A percentile compares a stretch with the other conserved stretches of the same genome.
These are phyloP conservation scores for Starmerella asiatica DNA, from an alignment of 805 yeast genomes.

Conservation along the genomic window DNA sequence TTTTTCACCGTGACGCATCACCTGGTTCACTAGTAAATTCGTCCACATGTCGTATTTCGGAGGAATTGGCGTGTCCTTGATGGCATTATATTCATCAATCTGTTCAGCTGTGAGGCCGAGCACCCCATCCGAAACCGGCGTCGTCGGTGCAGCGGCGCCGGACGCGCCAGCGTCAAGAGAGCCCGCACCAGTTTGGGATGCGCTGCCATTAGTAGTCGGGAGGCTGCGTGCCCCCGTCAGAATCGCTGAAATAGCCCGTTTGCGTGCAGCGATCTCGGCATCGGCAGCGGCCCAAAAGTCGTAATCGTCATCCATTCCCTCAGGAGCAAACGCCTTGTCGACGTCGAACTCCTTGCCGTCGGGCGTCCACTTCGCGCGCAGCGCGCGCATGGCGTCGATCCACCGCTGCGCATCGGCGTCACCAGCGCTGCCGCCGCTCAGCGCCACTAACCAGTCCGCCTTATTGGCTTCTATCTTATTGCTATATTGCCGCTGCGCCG, in stretches of 20 bases:
- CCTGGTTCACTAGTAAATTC: slow-evolving; percentile 65
- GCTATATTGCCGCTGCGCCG: not conserved
- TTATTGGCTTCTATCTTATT: not conserved
- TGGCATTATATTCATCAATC: slow-evolving; percentile 38
- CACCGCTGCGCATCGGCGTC: slow-evolving; percentile 27
- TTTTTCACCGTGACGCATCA: slow-evolving; percentile 88
- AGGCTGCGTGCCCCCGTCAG: not conserved
- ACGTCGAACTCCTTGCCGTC: slow-evolving; percentile 29
- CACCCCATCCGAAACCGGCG: slow-evolving; percentile 7
- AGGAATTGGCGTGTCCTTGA: slow-evolving; percentile 46
- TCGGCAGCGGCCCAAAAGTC: slow-evolving; percentile 21
- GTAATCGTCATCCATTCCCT: slow-evolving; percentile 27
- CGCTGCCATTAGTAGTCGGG: too few species aligned
- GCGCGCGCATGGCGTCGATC: slow-evolving; percentile 32
- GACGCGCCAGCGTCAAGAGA: too few species aligned
- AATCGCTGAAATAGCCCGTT: not conserved
- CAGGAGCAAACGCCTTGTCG: slow-evolving; percentile 32
- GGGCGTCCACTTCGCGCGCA: slow-evolving; percentile 30
- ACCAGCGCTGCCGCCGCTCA: slow-evolving; percentile 1
- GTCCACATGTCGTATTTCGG: slow-evolving; percentile 52
- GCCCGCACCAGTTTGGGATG: slow-evolving; percentile 1
- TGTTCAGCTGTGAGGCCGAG: slow-evolving; percentile 46
- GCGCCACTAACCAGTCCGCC: slow-evolving; percentile 16
- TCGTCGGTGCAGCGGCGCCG: slow-evolving; percentile 15
- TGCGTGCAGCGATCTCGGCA: slow-evolving; percentile 22